Base-by-base conservation (phyloP, 208 protist species). In the Crithidia bombi region DNA sequence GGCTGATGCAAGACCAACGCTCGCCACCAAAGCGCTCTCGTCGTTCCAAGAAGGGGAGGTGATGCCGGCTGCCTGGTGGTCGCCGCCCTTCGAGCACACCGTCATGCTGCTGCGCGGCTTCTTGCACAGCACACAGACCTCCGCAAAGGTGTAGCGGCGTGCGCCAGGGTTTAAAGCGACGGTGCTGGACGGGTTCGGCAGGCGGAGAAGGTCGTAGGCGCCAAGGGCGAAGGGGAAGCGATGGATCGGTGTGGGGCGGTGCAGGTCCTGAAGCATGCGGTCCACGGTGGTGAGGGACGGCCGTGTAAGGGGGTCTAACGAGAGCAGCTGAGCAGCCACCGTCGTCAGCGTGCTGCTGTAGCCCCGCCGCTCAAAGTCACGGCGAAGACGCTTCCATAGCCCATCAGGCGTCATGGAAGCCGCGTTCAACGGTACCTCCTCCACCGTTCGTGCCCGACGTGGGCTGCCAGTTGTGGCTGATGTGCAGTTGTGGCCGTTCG, bases 211-310 rank as follows among this genome's bases (percentile, higher is more conserved):
- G 51, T 87, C 72, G 55, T 85, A 86, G 35, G 65, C 52, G 43
- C 89, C 89, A 17, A 94, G 23, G 2, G 82, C 79, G 49, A 94
- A 90, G n/a, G 89, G 89, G 32, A 92, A 94, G 51, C 89, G 86
- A 21, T 69, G 32, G 28, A 94, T 80, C 12, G 86, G 82, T 19
- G 74, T 87, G 19, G 64, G 56, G 3, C 86, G 83, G 56, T 89
- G 58, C 54, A 94, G 55, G 23, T 92, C 89, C 41, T 78, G 69
- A 26, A 94, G 51, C 63, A 91, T 78, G 2, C 50, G 41, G 23
- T 87, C 75, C 35, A 90, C 43, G 1, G 62, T 78, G 47, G 15
- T 28, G 33, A 90, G 63, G 12, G 83, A 73, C 5, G 89, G 86
- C 10, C 89, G 83, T 25, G 86, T 91, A 12, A 65, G 65, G 39